Evolutionary conservation across 805 yeast genomes (phyloP).

Genomic region (Sungouiozyma intestinalis): DNA sequence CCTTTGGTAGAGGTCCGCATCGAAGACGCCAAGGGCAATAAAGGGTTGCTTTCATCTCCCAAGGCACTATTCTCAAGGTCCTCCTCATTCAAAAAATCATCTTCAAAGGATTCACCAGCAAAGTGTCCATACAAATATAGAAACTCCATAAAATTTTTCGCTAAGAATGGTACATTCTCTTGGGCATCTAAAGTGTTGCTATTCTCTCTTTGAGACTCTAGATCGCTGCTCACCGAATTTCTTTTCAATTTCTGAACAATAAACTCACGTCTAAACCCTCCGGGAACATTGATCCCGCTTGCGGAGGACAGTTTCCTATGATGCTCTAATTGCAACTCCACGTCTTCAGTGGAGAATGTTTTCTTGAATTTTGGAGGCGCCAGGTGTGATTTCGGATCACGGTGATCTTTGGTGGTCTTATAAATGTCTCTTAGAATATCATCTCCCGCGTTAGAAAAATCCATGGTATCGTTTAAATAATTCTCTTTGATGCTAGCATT

Average conservation of each 20-base stretch:
- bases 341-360: conserved; percentile 21
- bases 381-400: conserved; percentile 2
- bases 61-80: conserved; percentile 18
- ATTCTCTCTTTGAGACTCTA: conserved; percentile 3
- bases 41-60: conserved; percentile 20
- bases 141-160: conserved; percentile 68
- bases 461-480: conserved; percentile 15
- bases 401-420: conserved; percentile 8
- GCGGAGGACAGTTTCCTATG: conserved; percentile 53
- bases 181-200: conserved; percentile 11
- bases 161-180: conserved; percentile 38
- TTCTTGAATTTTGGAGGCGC: conserved; percentile 2
- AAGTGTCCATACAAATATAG: conserved; percentile 74
- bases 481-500: conserved; percentile 24
- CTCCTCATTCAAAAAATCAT: conserved; percentile 40
- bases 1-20: conserved; percentile 34
- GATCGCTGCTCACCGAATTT: not conserved
- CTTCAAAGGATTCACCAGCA: conserved; percentile 75
- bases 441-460: conserved; percentile 23
- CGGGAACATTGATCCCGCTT: conserved; percentile 63
- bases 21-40: conserved; percentile 12
- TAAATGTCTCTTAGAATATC: conserved; percentile 32
- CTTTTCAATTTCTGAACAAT: conserved; percentile 33
- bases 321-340: conserved; percentile 11
- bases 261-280: conserved; percentile 72